phyloP scores from a whole-genome alignment of 805 yeast species.

The Kodamaea leandrae region DNA sequence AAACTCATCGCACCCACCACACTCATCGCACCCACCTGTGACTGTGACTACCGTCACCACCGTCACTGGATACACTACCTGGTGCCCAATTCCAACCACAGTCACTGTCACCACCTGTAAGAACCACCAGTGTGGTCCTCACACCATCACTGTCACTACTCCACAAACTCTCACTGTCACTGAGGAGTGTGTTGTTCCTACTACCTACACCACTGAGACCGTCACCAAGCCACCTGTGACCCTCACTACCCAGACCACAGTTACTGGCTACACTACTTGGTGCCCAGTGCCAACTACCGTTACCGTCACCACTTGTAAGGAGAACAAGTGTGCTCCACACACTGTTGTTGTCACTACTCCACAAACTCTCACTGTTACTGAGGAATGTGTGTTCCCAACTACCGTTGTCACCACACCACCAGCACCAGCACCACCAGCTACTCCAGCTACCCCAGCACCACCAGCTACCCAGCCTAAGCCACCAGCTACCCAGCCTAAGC shows the following conservation, averaged over 20 bases:
- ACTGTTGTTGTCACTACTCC: slow-evolving; percentile 31
- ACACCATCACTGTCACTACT: slow-evolving; percentile 28
- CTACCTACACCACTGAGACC: slow-evolving; percentile 4
- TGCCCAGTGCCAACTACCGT: slow-evolving; percentile 36
- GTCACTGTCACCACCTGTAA: slow-evolving; percentile 33
- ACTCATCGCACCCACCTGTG: too few species aligned
- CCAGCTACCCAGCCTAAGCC: background rate
- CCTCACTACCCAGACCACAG: slow-evolving; percentile 29
- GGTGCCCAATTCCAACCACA: slow-evolving; percentile 36
- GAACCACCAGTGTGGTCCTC: slow-evolving; percentile 25
- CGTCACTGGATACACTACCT: slow-evolving; percentile 36
- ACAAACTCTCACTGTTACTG: slow-evolving; percentile 34
- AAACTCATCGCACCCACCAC: too few species aligned
- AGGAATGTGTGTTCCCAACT: slow-evolving; percentile 14
- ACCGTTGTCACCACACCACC: slow-evolving; percentile 3
- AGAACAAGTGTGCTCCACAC: slow-evolving; percentile 26
- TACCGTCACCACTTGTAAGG: slow-evolving; percentile 31
- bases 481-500: background rate
- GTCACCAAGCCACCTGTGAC: too few species aligned
- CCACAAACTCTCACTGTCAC: slow-evolving; percentile 34
- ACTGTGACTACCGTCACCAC: slow-evolving; percentile 29
- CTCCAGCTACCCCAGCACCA: background rate
- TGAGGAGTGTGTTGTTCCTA: slow-evolving; percentile 17
- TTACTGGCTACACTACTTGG: slow-evolving; percentile 37
- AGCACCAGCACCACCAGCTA: background rate